A percentile compares a stretch with the other conserved stretches of the same genome.
phyloP scores from a whole-genome alignment of 2,329 filamentous ascomycete genomes.

The Fusarium temperatum region DNA sequence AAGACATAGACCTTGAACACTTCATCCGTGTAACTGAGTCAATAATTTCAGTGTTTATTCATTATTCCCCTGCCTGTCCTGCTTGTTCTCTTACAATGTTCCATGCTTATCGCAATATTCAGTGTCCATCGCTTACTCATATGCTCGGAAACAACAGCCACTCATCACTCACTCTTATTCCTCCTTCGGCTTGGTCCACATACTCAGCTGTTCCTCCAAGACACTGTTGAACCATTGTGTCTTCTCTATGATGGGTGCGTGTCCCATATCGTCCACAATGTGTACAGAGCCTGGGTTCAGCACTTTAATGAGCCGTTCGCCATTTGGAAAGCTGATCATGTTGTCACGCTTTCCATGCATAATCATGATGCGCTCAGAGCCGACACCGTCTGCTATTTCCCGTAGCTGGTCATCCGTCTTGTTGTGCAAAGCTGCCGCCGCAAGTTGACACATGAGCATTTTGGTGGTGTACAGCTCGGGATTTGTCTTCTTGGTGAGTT shows the following conservation, averaged over 20 bases:
- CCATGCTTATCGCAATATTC: neutral
- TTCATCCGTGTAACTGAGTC: constrained; percentile 15
- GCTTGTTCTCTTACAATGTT: neutral
- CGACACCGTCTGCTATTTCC: constrained; percentile 72
- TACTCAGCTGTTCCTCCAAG: constrained; percentile 65
- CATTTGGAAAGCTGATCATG: constrained; percentile 82
- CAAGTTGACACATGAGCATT: constrained; percentile 79
- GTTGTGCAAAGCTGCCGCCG: constrained; percentile 82
- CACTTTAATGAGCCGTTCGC: constrained; percentile 70
- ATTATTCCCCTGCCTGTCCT: neutral
- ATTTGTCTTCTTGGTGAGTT: constrained; percentile 75
- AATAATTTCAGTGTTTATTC: neutral
- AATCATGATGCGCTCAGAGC: constrained; percentile 77
- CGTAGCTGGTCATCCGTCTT: constrained; percentile 67
- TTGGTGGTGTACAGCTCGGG: constrained; percentile 67
- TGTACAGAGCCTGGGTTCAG: constrained; percentile 68
- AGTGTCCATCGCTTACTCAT: neutral
- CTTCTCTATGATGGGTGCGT: constrained; percentile 79
- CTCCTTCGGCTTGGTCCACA: constrained; percentile 58
- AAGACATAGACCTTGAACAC: constrained; percentile 8
- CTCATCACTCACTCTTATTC: constrained; percentile 1
- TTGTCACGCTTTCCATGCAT: constrained; percentile 78
- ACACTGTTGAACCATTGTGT: constrained; percentile 73
- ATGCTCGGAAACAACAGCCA: neutral
- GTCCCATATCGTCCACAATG: constrained; percentile 77